A percentile compares a stretch with the other conserved stretches of the same genome.
Evolutionary conservation across 2,329 filamentous ascomycete genomes (phyloP).

Genomic region (Fusarium palustre): DNA sequence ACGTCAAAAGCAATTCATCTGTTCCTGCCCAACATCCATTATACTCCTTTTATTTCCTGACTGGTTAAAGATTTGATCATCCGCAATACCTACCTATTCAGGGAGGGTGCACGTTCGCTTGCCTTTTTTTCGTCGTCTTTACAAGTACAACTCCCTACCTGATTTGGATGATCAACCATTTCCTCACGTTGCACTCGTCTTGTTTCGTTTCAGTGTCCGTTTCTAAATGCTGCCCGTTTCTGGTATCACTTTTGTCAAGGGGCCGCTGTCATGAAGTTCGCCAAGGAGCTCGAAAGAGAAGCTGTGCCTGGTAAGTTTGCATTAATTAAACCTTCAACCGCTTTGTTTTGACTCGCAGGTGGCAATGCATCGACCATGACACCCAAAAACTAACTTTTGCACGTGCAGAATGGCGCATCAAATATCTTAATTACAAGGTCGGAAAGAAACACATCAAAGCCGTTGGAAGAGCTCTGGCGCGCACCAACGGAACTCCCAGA

Average conservation of each 20-base stretch:
- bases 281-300: conserved; percentile 85
- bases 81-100: conserved; percentile 16
- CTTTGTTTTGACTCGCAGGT: background rate
- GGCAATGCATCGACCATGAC: background rate
- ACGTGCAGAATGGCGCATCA: conserved; percentile 82
- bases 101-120: conserved; percentile 34
- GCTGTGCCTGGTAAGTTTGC: conserved; percentile 77
- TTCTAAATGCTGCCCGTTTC: conserved; percentile 33
- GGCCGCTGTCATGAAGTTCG: conserved; percentile 68
- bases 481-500: conserved; percentile 66
- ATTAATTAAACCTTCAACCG: conserved; percentile 6
- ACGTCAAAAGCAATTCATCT: conserved; percentile 34
- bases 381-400: conserved; percentile 11
- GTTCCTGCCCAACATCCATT: background rate
- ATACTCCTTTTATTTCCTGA: conserved; percentile 3
- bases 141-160: background rate
- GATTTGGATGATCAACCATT: background rate
- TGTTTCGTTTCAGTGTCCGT: background rate
- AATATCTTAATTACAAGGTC: conserved; percentile 95
- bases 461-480: conserved; percentile 77
- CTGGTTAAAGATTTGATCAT: conserved; percentile 8
- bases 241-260: conserved; percentile 19
- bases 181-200: conserved; percentile 2
- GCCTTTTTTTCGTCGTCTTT: background rate
- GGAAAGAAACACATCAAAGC: conserved; percentile 95